These are phyloP conservation scores for Exophiala alcalophila DNA, from an alignment of 2,329 filamentous ascomycete genomes.

Conservation along the genomic window DNA sequence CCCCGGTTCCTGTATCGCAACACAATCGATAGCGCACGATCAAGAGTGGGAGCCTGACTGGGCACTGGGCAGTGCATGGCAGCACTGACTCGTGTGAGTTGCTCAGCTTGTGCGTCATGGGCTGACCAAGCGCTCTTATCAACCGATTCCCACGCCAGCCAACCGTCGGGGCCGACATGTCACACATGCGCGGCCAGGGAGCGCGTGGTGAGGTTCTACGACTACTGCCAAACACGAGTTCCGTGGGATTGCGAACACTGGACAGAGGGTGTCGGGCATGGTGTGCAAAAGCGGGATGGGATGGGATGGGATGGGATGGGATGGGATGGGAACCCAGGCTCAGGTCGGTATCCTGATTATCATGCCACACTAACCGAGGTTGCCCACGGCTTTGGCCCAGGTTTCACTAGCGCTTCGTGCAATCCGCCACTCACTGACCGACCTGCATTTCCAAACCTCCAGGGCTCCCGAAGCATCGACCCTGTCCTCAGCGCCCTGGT, in stretches of 20 bases:
- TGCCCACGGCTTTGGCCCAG: constrained; percentile 17
- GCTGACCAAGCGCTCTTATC: constrained; percentile 1
- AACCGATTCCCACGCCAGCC: background rate
- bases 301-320: too few species aligned
- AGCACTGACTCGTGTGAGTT: background rate
- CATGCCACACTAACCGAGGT: constrained; percentile 27
- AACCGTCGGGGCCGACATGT: background rate
- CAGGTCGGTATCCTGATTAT: constrained; percentile 15
- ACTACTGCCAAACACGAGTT: background rate
- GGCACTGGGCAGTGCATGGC: background rate
- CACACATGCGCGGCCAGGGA: background rate
- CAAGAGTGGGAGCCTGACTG: background rate
- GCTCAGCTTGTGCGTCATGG: background rate
- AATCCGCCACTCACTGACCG: constrained; percentile 21
- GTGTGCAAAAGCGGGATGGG: background rate
- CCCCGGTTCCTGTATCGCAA: background rate
- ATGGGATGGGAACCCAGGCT: too few species aligned
- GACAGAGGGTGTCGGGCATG: too few species aligned
- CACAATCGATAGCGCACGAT: constrained; percentile 1
- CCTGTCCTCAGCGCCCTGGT: too few species aligned
- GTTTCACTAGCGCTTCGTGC: constrained; percentile 5
- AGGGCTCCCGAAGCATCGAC: constrained; percentile 6
- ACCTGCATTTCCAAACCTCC: constrained; percentile 8
- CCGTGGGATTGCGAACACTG: too few species aligned
- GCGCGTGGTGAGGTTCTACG: background rate